A percentile compares a stretch with the other conserved stretches of the same genome.
Conservation (phyloP, 768 basidiomycete genomes). For the Pisolithus tinctorius region DNA sequence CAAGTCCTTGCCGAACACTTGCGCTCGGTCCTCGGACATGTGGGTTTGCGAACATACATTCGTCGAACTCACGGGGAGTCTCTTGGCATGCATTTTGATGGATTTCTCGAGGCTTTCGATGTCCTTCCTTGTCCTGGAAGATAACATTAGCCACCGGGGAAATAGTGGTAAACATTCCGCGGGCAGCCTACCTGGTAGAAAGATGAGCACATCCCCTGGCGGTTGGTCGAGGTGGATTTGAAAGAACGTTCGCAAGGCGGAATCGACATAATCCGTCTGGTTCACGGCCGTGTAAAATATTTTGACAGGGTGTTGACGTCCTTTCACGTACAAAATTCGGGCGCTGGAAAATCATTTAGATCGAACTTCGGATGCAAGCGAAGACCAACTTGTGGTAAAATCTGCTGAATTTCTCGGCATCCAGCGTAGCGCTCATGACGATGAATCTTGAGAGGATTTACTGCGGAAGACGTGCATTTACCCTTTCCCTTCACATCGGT, state of each 20-base stretch:
- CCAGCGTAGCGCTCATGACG: constrained; percentile 96
- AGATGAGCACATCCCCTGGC: constrained; percentile 86
- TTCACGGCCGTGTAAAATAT: constrained; percentile 71
- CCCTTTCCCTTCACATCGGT: constrained; percentile 40
- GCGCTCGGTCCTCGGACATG: neutral
- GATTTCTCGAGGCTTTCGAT: constrained; percentile 83
- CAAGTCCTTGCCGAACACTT: neutral
- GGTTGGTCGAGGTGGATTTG: constrained; percentile 81
- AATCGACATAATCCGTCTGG: constrained; percentile 80
- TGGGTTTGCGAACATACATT: constrained; percentile 33
- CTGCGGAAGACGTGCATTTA: constrained; percentile 27
- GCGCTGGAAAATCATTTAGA: constrained; percentile 43
- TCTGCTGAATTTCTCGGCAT: constrained; percentile 87
- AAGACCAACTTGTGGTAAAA: constrained; percentile 75
- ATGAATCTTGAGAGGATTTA: constrained; percentile 85
- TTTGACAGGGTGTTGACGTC: constrained; percentile 87
- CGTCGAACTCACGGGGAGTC: constrained; percentile 53
- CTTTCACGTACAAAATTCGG: constrained; percentile 84
- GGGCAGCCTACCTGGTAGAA: constrained; percentile 64
- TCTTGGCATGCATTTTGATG: constrained; percentile 59
- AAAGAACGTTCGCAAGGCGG: constrained; percentile 89
- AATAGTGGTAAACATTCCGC: neutral
- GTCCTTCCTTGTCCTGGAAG: constrained; percentile 90
- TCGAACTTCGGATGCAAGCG: neutral
- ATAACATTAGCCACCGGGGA: neutral